These are phyloP conservation scores for Plasmodium knowlesi DNA, from an alignment of 169 alveolate genomes.

Conservation along the genomic window DNA sequence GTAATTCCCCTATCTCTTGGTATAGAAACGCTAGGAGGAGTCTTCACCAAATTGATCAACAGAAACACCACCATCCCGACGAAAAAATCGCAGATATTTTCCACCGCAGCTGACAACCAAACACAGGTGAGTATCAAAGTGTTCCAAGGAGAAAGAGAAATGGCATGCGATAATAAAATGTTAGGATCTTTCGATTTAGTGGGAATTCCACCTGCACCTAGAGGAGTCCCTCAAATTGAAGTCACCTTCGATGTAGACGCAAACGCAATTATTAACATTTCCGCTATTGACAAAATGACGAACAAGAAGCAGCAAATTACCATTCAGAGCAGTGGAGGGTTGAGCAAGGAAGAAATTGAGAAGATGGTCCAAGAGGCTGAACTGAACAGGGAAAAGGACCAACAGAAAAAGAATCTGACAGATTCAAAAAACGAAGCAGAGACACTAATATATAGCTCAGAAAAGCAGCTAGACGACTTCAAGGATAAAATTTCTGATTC, in stretches of 20 bases:
- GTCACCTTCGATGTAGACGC: conserved; percentile 98
- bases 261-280: conserved; percentile 97
- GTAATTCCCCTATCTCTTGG: conserved; percentile 97
- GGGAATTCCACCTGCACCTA: conserved; percentile 99
- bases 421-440: conserved; percentile 96
- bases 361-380: conserved; percentile 98
- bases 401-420: conserved; percentile 92
- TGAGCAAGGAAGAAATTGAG: conserved; percentile 93
- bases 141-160: conserved; percentile 99
- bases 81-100: conserved; percentile 96
- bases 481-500: conserved; percentile 90
- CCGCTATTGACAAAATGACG: conserved; percentile 98
- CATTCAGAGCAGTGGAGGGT: conserved; percentile 97
- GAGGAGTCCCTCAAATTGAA: conserved; percentile 96
- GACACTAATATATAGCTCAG: conserved; percentile 91
- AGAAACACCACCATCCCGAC: conserved; percentile 99
- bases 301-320: conserved; percentile 96
- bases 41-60: conserved; percentile 95
- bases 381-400: conserved; percentile 94
- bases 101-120: conserved; percentile 98
- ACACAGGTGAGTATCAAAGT: conserved; percentile 98
- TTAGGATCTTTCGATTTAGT: conserved; percentile 98
- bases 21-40: conserved; percentile 98
- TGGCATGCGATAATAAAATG: conserved; percentile 97
- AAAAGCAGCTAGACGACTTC: conserved; percentile 90